Conservation (phyloP, 805 yeast species). For the Maudiozyma pseudohumilis region DNA sequence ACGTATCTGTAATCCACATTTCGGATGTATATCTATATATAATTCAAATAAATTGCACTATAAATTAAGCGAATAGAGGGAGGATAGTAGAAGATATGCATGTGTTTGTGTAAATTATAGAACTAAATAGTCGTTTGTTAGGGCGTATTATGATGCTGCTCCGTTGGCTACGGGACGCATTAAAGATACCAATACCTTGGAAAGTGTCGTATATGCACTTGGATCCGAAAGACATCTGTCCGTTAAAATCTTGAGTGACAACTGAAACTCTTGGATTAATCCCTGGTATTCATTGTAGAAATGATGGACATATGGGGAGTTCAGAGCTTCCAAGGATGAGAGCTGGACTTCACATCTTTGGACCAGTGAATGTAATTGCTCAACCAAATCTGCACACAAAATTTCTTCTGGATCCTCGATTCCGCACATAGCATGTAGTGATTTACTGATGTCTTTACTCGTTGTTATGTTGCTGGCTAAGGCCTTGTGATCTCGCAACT, state of each 20-base stretch:
- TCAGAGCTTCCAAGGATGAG: slow-evolving; percentile 9
- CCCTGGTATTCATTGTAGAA: slow-evolving; percentile 25
- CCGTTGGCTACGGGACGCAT: neutral
- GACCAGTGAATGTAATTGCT: slow-evolving; percentile 9
- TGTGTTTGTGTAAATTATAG: neutral
- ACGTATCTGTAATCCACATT: slow-evolving; percentile 1
- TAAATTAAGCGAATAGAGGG: neutral
- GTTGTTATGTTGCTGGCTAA: slow-evolving; percentile 11
- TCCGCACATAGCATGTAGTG: slow-evolving; percentile 22
- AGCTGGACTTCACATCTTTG: slow-evolving; percentile 8
- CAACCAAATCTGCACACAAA: slow-evolving; percentile 12
- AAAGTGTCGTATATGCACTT: slow-evolving; percentile 6
- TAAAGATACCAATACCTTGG: slow-evolving; percentile 8
- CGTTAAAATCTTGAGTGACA: slow-evolving; percentile 21
- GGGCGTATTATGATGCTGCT: neutral
- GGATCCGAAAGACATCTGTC: slow-evolving; percentile 18
- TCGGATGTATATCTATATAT: neutral
- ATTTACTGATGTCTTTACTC: slow-evolving; percentile 17
- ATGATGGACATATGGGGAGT: slow-evolving; percentile 23
- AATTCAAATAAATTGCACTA: slow-evolving; percentile 1
- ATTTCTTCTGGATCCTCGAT: slow-evolving; percentile 15
- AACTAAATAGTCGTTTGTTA: neutral
- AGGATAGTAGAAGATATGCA: no score
- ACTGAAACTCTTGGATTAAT: slow-evolving; percentile 22
- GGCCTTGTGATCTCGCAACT: slow-evolving; percentile 12